Evolutionary conservation across 805 yeast genomes (phyloP), one percentile per base, ranked within the genome.

Genomic region (Teunomyces panamensis): DNA sequence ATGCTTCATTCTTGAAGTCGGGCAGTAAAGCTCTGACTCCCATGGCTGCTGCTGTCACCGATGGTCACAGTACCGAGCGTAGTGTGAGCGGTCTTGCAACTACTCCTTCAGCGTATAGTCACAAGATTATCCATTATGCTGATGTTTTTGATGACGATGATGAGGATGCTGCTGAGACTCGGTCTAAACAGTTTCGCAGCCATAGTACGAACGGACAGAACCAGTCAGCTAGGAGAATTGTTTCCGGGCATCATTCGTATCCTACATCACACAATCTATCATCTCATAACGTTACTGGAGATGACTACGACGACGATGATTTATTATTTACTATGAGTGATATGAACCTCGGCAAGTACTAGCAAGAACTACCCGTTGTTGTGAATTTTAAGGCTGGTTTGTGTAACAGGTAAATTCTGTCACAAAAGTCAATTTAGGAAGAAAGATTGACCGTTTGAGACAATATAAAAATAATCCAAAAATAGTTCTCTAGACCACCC

Each of bases 241-340:
- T 33, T 9, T 42, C 36, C 13, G 36, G 43, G 27, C 39, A 39
- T 16, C 45, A 43, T 16, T 35, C 37, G 30, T 27, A 37, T 28
- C 48, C 46, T 13, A 30, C 41, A 17, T 33, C 41, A 10, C 29
- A 36, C 28, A 17, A 28, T 20, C 14, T 39, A 9, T 20, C 47
- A 30, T 14, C 39, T 9, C 48, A 45, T 16, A 32, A 26, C 11
- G 44, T 28, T 34, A 13, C 35, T 9, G 42, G 33, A 9, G 49
- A 49, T 24, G 63, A 63, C 13, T 66, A 65, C 26, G 72, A 67
- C 20, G 88, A 84, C 47, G 89, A 83, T 51, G 88, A 84, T 44
- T 65, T 85, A 48, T 65, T 84, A 42, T 83, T 84, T 62, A 78
- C 87, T 17, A 84, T 83, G 89, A 84, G 89, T 59, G 89, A 84